Base-by-base conservation (phyloP, 2,329 filamentous ascomycete species). In the Bipolaris zeicola region DNA sequence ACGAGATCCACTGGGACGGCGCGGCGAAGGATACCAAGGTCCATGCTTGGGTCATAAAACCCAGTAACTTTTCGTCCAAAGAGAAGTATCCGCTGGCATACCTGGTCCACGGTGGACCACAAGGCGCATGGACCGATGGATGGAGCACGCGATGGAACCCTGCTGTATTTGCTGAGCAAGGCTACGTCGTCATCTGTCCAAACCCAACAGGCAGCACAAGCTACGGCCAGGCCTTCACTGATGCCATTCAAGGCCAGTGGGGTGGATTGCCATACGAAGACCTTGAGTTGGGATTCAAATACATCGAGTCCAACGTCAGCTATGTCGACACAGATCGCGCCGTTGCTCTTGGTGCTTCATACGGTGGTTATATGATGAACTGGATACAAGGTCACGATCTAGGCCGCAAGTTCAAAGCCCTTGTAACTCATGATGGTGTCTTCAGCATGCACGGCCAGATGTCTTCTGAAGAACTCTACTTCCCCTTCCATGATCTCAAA, bases 341-440 rank as follows among this genome's bases (percentile, higher is more conserved):
- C 1, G 90, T 95, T 0, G 90, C 89, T 1, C 78, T 92, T 0
- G 91, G 91, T 5, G 91, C 89, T 0, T 73, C 75, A 0, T 80
- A 79, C 47, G 78, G 73, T 24, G 74, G 74, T 1, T 77, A 72
- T 68, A 83, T 83, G 72, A 73, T 77, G 68, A 84, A 96, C 73
- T 96, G 93, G 92, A 92, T 96, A 66, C 92, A 96, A 76, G 93
- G 93, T 6, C 89, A 95, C 61, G 83, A 86, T 1, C 83, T 97
- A 0, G 92, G 92, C 18, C 87, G 91, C 26, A 87, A 89, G 64
- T 96, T 97, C 83, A 91, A 91, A 76, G 92, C 92, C 0, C 82
- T 97, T 3, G 92, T 96, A 26, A 92, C 88, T 67, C 92, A 96
- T 72, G 92, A 96, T 65, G 92, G 92, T 45, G 89, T 93, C 51